Evolutionary conservation across 2,329 filamentous ascomycete species (phyloP), one percentile per base, ranked within the genome.

Genomic region (Colletotrichum limetticola): DNA sequence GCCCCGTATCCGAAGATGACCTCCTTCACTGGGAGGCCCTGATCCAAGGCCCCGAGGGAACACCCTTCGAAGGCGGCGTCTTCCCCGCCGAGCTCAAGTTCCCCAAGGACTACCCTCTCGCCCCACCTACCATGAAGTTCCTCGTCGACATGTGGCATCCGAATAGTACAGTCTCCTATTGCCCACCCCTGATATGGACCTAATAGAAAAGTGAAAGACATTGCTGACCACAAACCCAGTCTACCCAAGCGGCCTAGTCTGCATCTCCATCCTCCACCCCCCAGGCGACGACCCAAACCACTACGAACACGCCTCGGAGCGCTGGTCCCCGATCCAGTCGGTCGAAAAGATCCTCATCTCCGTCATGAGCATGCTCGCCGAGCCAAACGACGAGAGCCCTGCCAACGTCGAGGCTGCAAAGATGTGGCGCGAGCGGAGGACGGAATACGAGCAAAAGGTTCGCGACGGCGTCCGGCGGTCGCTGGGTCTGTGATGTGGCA

Each of bases 261-360:
- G 96, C 86, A 98, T 98, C 80, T 97, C 94, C n/a, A 98, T 98
- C 85, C 91, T 98, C 2, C 96, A 98, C 83, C 93, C 96, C 3
- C 96, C 96, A 3, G 96, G 97, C 79, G 96, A 98, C 85, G 96
- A 98, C 83, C 97, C 97, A 67, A 98, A 98, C 86, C 95, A 98
- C 86, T 98, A 98, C 88, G 96, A 98, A 84, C 94, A 96, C 78
- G 96, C 97, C 8, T 95, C 93, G 1, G 97, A 98, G 86, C 92
- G 96, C 75, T 98, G 96, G 96, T 96, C 93, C 32, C 96, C 96
- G 14, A 98, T 98, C 75, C 97, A 98, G 86, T 97, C 93, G 72
- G 96, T 98, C 77, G 97, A 98, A 85, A 98, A 98, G 87, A 98
- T 98, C 77, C 87, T 98, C 77, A 95, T 98, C 71, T 95, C 92